Percentiles rank a stretch among this genome's conserved stretches.
Conservation (phyloP, 768 basidiomycete genomes). For the Chlorophyllum brunneum region DNA sequence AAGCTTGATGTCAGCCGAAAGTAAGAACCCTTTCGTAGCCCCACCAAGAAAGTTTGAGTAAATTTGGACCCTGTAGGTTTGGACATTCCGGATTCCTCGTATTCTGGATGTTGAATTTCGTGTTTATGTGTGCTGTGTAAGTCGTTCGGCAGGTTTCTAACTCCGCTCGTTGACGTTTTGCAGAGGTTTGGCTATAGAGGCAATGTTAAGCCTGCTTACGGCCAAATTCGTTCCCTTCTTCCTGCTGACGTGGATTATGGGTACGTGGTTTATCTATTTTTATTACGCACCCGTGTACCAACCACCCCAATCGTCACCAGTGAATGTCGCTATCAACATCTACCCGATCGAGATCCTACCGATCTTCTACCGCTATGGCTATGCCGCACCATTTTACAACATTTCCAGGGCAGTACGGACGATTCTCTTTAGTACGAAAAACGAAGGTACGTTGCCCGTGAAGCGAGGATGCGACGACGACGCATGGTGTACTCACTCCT, state of each 20-base stretch:
- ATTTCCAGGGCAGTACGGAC: conserved; percentile 48
- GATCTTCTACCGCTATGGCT: conserved; percentile 53
- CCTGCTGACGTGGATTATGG: conserved; percentile 62
- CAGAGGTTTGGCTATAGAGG: conserved; percentile 61
- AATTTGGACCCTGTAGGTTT: conserved; percentile 26
- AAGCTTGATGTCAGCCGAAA: conserved; percentile 48
- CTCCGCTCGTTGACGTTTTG: not conserved
- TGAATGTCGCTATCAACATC: conserved; percentile 52
- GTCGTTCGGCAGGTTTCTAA: conserved; percentile 16
- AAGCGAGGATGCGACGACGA: not conserved
- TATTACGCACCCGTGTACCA: not conserved
- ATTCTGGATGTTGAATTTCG: conserved; percentile 66
- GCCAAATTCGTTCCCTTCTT: conserved; percentile 52
- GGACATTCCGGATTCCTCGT: conserved; percentile 52
- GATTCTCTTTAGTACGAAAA: conserved; percentile 56
- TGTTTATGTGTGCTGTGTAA: conserved; percentile 52
- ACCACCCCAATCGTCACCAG: conserved; percentile 22
- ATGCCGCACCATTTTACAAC: conserved; percentile 62
- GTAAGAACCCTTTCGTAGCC: conserved; percentile 23
- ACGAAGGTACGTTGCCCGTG: conserved; percentile 36
- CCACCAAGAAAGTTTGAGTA: not conserved
- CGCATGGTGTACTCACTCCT: not conserved
- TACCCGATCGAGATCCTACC: conserved; percentile 54
- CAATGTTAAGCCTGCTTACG: conserved; percentile 54
- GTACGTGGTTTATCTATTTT: too few species aligned